Percentiles rank a stretch among this genome's conserved stretches.
These are phyloP conservation scores for Usnea hakonensis DNA, from an alignment of 495 filamentous ascomycete genomes.

Conservation along the genomic window DNA sequence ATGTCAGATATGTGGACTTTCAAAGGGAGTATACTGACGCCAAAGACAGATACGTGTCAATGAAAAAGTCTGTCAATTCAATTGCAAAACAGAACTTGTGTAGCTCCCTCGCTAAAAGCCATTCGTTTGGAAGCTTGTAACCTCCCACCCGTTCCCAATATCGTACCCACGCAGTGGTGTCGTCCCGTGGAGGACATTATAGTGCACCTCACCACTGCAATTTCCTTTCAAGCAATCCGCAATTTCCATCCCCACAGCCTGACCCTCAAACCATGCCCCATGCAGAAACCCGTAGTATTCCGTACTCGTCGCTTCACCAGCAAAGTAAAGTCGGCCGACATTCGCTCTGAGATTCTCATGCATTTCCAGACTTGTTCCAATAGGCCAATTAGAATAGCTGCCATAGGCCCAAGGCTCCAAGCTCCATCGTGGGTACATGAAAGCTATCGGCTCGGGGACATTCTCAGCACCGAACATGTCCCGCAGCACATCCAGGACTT, in stretches of 20 bases:
- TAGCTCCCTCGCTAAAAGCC: neutral
- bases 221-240: slow-evolving; percentile 35
- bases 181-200: slow-evolving; percentile 30
- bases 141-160: slow-evolving; percentile 31
- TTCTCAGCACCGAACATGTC: slow-evolving; percentile 55
- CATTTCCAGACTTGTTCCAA: slow-evolving; percentile 54
- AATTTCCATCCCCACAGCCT: slow-evolving; percentile 44
- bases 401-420: slow-evolving; percentile 58
- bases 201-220: slow-evolving; percentile 24
- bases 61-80: neutral
- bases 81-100: neutral
- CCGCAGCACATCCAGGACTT: slow-evolving; percentile 55
- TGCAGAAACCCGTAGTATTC: slow-evolving; percentile 70
- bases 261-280: slow-evolving; percentile 57
- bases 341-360: slow-evolving; percentile 72
- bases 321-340: slow-evolving; percentile 57
- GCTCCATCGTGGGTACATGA: slow-evolving; percentile 67
- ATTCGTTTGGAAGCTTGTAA: slow-evolving; percentile 22
- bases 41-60: neutral
- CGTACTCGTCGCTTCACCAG: slow-evolving; percentile 62
- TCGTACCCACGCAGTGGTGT: slow-evolving; percentile 26
- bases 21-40: neutral
- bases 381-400: slow-evolving; percentile 68
- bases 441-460: slow-evolving; percentile 59
- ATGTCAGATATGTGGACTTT: neutral